phyloP scores from a whole-genome alignment of 225 moss, liverwort and hornwort genomes.

The Bryum argenteum region DNA sequence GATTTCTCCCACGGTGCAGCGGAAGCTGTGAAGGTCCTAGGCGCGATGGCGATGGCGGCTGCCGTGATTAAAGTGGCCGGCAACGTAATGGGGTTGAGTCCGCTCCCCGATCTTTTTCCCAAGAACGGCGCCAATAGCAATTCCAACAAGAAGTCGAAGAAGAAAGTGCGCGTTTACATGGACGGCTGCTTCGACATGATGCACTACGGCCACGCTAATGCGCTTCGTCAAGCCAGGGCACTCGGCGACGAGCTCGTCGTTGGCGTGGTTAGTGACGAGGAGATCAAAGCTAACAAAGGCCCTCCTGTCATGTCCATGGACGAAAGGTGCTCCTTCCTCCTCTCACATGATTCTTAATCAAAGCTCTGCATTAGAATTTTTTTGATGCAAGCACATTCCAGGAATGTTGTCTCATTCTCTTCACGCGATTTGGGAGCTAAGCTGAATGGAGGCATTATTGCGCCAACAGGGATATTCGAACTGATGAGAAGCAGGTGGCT shows the following conservation, averaged over 20 bases:
- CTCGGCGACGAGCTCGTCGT: conserved; percentile 89
- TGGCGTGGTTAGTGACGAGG: conserved; percentile 84
- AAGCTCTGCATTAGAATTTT: too few species aligned
- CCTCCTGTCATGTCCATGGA: conserved; percentile 97
- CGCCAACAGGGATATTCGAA: conserved; percentile 5
- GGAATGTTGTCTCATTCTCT: too few species aligned
- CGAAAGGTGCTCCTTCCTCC: conserved; percentile 55
- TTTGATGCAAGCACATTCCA: too few species aligned
- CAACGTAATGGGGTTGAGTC: conserved; percentile 45
- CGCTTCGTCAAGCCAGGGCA: conserved; percentile 78
- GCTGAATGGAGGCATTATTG: neutral
- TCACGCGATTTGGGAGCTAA: too few species aligned
- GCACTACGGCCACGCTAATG: conserved; percentile 96
- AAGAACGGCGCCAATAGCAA: neutral
- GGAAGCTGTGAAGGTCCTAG: conserved; percentile 42
- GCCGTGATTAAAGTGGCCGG: conserved; percentile 47
- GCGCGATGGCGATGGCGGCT: conserved; percentile 43
- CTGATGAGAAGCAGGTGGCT: conserved; percentile 30
- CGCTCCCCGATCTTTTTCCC: conserved; percentile 45
- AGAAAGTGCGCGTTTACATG: conserved; percentile 92
- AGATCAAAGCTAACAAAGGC: conserved; percentile 90
- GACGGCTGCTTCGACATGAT: conserved; percentile 97
- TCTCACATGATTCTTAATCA: too few species aligned
- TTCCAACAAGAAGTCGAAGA: conserved; percentile 56
- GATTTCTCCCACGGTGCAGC: conserved; percentile 40